Base-by-base conservation (phyloP, 2,329 filamentous ascomycete species). In the Chalara sp. region DNA sequence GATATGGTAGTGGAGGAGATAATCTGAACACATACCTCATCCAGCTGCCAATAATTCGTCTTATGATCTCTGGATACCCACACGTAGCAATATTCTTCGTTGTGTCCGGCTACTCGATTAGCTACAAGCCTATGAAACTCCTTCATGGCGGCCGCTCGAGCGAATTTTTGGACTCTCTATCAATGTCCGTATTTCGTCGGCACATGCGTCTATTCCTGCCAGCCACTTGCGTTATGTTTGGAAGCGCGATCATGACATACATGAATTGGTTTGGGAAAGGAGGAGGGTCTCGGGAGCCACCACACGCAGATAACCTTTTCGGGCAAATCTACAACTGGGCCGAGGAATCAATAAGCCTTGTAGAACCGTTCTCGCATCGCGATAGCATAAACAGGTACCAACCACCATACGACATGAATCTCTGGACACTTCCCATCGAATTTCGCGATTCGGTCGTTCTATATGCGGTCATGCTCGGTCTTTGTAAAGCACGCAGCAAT, bases 51-150 rank as follows among this genome's bases (percentile, higher is more conserved):
- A 44, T 48, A 10, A 1, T 52, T n/a, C 46, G 50, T 5, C 40
- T 52, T 13, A 12, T 49, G 32, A 43, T 49, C 21, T 32, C 32
- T 42, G 72, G 72, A 10, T 63, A 65, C 10, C 66, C 70, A 12
- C 71, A 72, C 69, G 72, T 75, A 4, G 68, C 72, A 56, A 65
- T 75, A 45, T 75, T 76, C 61, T 75, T 75, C 58, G 66, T 75
- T 54, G 69, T 76, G 29, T 75, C 72, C 1, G 72, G 73, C 21
- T 74, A 73, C 53, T 70, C 67, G 0, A 63, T 75, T 32, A 68
- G 69, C 6, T 64, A 67, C 55, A 69, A 70, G 50, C 65, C 71
- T 0, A 58, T 75, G 29, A 59, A 63, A n/a, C 50, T 51, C 5
- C 39, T 47, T 63, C 60, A 68, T 29, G 54, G 62, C 33, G 64